Evolutionary conservation across 257 asterid species (phyloP).

Genomic region (Primulina huaijiensis): DNA sequence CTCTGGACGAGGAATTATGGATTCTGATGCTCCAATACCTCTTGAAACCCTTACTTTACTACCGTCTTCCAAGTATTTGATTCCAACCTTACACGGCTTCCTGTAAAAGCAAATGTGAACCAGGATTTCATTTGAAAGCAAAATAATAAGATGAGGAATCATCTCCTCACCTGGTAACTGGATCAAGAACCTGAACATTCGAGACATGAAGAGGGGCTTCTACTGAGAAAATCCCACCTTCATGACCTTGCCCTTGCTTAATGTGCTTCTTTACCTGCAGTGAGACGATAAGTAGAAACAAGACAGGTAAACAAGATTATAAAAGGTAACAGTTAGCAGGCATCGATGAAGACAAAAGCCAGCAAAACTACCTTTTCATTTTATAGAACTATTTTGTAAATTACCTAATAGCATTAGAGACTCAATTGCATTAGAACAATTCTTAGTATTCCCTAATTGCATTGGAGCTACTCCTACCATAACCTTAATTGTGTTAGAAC

Average conservation of each 20-base stretch:
- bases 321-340: not conserved
- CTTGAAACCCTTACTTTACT: conserved; percentile 78
- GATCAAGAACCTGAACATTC: conserved; percentile 88
- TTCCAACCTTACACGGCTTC: conserved; percentile 83
- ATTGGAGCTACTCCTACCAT: no score
- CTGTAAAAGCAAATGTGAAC: conserved; percentile 41
- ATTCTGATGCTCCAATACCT: conserved; percentile 85
- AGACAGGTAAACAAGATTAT: not conserved
- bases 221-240: conserved; percentile 91
- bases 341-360: not conserved
- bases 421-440: not conserved
- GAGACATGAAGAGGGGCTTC: conserved; percentile 98
- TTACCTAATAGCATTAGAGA: not conserved
- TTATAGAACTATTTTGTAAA: not conserved
- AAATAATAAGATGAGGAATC: not conserved
- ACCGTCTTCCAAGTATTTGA: conserved; percentile 78
- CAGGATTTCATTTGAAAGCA: conserved; percentile 7
- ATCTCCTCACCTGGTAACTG: conserved; percentile 67
- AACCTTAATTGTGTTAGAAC: not conserved
- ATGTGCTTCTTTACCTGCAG: conserved; percentile 92
- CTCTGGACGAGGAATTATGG: conserved; percentile 89
- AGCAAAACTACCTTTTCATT: not conserved
- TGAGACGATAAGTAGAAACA: conserved; percentile 15
- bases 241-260: conserved; percentile 97
- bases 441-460: no score